Conservation (phyloP, 371 early-diverging fungal genomes). For the Sporodiniella umbellata region DNA sequence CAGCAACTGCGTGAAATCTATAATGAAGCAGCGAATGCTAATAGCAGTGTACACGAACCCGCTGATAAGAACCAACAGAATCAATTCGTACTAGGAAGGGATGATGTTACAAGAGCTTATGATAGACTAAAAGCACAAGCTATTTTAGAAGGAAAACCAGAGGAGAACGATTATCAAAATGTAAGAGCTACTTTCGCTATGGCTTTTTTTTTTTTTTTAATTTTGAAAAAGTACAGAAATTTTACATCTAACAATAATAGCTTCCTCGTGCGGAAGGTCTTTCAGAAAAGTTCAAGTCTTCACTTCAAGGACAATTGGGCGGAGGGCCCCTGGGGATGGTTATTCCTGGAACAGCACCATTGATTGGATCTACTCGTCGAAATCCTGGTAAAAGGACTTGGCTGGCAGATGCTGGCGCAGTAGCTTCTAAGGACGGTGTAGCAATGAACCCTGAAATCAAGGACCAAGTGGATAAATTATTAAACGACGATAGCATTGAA, state of each 20-base stretch:
- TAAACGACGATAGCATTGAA: conserved; percentile 1
- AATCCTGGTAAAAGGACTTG: conserved; percentile 17
- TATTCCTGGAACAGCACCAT: conserved; percentile 43
- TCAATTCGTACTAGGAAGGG: conserved; percentile 22
- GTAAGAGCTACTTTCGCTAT: not conserved
- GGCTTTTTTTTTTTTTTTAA: too few species aligned
- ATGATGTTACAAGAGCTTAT: conserved; percentile 34
- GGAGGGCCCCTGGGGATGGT: conserved; percentile 35
- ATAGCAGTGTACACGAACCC: conserved; percentile 16
- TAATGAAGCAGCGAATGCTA: conserved; percentile 56
- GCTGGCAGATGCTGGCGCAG: conserved; percentile 4
- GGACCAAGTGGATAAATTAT: conserved; percentile 15
- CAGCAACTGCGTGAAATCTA: conserved; percentile 68
- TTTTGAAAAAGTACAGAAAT: too few species aligned
- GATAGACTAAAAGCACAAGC: conserved; percentile 45
- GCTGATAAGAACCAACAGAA: conserved; percentile 39
- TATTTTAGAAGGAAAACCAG: conserved; percentile 38
- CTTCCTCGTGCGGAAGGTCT: conserved; percentile 44
- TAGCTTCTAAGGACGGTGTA: conserved; percentile 5
- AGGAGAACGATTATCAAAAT: conserved; percentile 12
- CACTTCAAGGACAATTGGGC: conserved; percentile 32
- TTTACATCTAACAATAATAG: too few species aligned
- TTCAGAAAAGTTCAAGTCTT: conserved; percentile 37
- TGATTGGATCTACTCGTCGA: conserved; percentile 40
- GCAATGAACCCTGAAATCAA: conserved; percentile 16